A percentile compares a stretch with the other conserved stretches of the same genome.
phyloP scores from a whole-genome alignment of 2,329 filamentous ascomycete genomes.

The Elsinoe fawcettii region DNA sequence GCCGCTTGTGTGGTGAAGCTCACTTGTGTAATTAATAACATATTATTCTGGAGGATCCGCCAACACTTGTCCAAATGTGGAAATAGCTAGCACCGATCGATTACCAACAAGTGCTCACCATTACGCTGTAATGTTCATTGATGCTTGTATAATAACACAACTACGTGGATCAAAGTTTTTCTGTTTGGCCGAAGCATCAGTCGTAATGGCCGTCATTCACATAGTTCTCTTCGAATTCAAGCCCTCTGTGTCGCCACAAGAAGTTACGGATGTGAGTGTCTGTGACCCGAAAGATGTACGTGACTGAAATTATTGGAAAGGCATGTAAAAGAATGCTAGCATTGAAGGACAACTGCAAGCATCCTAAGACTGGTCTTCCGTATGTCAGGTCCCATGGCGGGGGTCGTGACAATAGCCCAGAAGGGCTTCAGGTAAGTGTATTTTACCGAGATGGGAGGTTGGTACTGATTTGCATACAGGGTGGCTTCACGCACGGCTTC shows the following conservation, averaged over 20 bases:
- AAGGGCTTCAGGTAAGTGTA: slow-evolving; percentile 49
- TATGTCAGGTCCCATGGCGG: slow-evolving; percentile 55
- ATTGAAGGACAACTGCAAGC: slow-evolving; percentile 51
- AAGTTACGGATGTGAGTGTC: slow-evolving; percentile 51
- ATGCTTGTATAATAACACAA: not conserved
- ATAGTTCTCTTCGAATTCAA: slow-evolving; percentile 63
- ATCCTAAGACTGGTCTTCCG: slow-evolving; percentile 49
- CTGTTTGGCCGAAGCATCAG: not conserved
- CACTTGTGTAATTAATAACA: not conserved
- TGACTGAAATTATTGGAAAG: slow-evolving; percentile 31
- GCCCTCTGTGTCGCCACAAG: slow-evolving; percentile 38
- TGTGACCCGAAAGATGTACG: no score
- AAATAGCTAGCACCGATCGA: not conserved
- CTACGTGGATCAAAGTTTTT: not conserved
- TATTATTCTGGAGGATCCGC: not conserved
- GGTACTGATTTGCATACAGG: slow-evolving; percentile 29
- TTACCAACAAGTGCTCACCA: not conserved
- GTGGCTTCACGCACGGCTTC: slow-evolving; percentile 61
- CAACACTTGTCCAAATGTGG: not conserved
- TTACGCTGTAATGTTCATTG: not conserved
- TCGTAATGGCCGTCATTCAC: slow-evolving; percentile 56
- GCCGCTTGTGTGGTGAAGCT: not conserved
- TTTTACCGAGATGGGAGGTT: not conserved
- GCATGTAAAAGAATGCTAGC: slow-evolving; percentile 50
- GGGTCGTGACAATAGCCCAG: slow-evolving; percentile 54